Evolutionary conservation across 176 grass and related monocot genomes (phyloP).

Genomic region (Paspalum notatum): DNA sequence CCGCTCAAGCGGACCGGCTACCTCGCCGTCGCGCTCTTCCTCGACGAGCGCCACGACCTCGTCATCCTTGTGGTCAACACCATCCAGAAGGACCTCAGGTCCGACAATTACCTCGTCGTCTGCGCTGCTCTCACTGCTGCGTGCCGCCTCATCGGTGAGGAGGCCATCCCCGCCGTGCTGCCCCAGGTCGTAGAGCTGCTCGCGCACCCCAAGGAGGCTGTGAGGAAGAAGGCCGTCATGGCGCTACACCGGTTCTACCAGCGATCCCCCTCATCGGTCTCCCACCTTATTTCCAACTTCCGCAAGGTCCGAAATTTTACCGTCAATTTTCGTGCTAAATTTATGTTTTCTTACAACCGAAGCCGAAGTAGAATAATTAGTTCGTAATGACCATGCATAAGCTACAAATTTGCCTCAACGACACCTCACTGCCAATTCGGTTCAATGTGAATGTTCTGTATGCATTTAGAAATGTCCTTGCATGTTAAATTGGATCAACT

Average conservation of each 20-base stretch:
- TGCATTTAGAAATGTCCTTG: neutral
- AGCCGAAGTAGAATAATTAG: neutral
- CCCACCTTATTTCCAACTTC: slow-evolving; percentile 96
- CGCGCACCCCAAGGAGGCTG: slow-evolving; percentile 82
- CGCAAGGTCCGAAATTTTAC: slow-evolving; percentile 60
- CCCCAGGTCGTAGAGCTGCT: slow-evolving; percentile 96
- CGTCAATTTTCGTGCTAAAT: neutral
- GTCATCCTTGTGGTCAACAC: slow-evolving; percentile 99
- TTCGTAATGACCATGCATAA: neutral
- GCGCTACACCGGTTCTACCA: slow-evolving; percentile 95
- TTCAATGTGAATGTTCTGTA: neutral
- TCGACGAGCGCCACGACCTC: slow-evolving; percentile 94
- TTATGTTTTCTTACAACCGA: neutral
- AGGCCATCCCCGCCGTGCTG: slow-evolving; percentile 93
- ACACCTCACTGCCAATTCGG: neutral
- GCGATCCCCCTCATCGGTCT: slow-evolving; percentile 76
- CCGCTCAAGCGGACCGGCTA: slow-evolving; percentile 93
- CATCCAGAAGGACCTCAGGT: slow-evolving; percentile 98
- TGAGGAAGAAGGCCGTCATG: slow-evolving; percentile 99
- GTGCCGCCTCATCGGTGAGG: slow-evolving; percentile 91
- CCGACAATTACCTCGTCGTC: slow-evolving; percentile 92
- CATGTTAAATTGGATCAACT: slow-evolving; percentile 9
- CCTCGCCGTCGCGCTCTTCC: slow-evolving; percentile 96
- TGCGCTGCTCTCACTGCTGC: slow-evolving; percentile 81
- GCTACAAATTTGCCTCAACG: slow-evolving; percentile 16